phyloP scores from a whole-genome alignment of 2,329 filamentous ascomycete genomes.

The Colletotrichum gigasporum region DNA sequence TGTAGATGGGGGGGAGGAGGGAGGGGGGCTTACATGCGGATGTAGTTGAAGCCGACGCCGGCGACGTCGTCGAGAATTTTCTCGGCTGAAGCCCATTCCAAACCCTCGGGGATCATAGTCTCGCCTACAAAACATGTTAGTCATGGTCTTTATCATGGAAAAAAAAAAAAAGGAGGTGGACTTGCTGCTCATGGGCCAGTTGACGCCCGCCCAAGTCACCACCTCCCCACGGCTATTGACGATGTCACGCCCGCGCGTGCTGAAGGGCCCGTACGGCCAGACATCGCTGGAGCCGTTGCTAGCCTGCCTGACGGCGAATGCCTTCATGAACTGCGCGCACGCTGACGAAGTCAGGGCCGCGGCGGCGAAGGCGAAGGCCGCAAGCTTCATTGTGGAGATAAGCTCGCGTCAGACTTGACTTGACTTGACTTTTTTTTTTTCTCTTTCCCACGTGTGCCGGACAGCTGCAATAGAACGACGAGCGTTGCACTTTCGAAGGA shows the following conservation, averaged over 20 bases:
- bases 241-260: slow-evolving; percentile 47
- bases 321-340: slow-evolving; percentile 24
- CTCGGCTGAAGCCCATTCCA: slow-evolving; percentile 61
- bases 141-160: slow-evolving; percentile 52
- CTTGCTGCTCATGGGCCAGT: slow-evolving; percentile 65
- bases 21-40: slow-evolving; percentile 48
- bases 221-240: slow-evolving; percentile 46
- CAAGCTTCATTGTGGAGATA: slow-evolving; percentile 15
- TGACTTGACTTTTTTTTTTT: no score
- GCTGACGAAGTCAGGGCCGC: slow-evolving; percentile 21
- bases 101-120: slow-evolving; percentile 65
- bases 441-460: background rate
- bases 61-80: slow-evolving; percentile 59
- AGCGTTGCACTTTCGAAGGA: background rate
- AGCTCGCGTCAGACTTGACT: slow-evolving; percentile 9
- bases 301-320: slow-evolving; percentile 4
- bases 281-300: slow-evolving; percentile 10
- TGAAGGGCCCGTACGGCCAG: slow-evolving; percentile 48
- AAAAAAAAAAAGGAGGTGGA: slow-evolving; percentile 49
- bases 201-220: slow-evolving; percentile 56
- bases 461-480: background rate
- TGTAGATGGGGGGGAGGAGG: background rate
- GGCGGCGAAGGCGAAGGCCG: slow-evolving; percentile 12
- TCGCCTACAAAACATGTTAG: slow-evolving; percentile 62
- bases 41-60: slow-evolving; percentile 62